These are phyloP conservation scores for Salisapilia sapeloensis DNA, from an alignment of 352 stramenopile genomes.

Conservation along the genomic window DNA sequence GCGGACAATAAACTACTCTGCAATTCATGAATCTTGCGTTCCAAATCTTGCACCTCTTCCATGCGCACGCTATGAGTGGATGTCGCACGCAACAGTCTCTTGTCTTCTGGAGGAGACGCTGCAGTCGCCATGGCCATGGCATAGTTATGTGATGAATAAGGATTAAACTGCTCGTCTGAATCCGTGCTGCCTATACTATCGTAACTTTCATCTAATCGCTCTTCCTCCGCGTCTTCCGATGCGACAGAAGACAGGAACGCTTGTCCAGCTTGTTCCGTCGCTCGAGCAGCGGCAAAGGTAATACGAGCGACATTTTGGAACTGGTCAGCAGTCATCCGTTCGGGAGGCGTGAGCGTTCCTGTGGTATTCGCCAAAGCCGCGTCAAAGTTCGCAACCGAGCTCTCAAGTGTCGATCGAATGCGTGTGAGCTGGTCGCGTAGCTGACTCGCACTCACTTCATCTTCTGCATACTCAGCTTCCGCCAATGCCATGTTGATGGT, in stretches of 20 bases:
- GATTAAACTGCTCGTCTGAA: slow-evolving; percentile 23
- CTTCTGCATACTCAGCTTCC: slow-evolving; percentile 21
- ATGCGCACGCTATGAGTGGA: slow-evolving; percentile 4
- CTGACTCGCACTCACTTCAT: slow-evolving; percentile 26
- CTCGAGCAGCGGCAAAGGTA: slow-evolving; percentile 39
- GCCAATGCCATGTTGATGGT: slow-evolving; percentile 55
- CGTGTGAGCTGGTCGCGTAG: slow-evolving; percentile 33
- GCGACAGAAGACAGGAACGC: slow-evolving; percentile 33
- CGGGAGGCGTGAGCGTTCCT: slow-evolving; percentile 16
- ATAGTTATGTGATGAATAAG: slow-evolving; percentile 42
- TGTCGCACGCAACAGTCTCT: slow-evolving; percentile 1
- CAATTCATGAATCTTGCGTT: slow-evolving; percentile 46
- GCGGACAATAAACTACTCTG: slow-evolving; percentile 35
- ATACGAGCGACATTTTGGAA: slow-evolving; percentile 40
- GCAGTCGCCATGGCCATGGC: slow-evolving; percentile 29
- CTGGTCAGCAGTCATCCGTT: slow-evolving; percentile 23
- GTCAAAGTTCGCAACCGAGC: slow-evolving; percentile 29
- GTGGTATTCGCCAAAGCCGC: slow-evolving; percentile 23
- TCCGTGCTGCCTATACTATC: slow-evolving; percentile 14
- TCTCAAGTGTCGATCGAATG: slow-evolving; percentile 33
- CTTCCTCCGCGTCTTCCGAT: slow-evolving; percentile 10
- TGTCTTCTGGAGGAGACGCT: slow-evolving; percentile 7
- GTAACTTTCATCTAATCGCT: slow-evolving; percentile 5
- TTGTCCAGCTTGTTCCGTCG: slow-evolving; percentile 30
- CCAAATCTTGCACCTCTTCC: slow-evolving; percentile 23